Evolutionary conservation across 2,329 filamentous ascomycete genomes (phyloP).

Genomic region (Aspergillus pseudonomiae): DNA sequence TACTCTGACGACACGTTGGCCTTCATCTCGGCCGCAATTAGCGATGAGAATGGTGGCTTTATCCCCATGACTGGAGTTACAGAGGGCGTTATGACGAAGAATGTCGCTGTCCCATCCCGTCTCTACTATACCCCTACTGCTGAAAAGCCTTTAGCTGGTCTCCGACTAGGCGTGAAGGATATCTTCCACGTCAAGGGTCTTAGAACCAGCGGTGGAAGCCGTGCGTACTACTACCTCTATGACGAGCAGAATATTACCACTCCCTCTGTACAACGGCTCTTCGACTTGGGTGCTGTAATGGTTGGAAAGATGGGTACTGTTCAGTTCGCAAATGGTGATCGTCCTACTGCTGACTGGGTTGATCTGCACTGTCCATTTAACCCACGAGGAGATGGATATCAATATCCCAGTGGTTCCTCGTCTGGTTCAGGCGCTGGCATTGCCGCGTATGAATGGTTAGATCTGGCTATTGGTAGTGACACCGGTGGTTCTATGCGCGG

Average conservation of each 20-base stretch:
- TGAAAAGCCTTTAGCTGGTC: conserved; percentile 51
- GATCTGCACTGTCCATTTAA: conserved; percentile 40
- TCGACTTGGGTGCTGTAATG: conserved; percentile 53
- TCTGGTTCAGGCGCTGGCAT: conserved; percentile 26
- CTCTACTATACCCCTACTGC: conserved; percentile 59
- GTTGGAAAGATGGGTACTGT: conserved; percentile 40
- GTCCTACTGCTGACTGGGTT: too few species aligned
- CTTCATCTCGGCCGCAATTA: too few species aligned
- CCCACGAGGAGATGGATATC: conserved; percentile 41
- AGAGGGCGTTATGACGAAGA: not conserved
- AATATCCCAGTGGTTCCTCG: conserved; percentile 25
- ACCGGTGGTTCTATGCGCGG: conserved; percentile 34
- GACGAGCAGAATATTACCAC: conserved; percentile 51
- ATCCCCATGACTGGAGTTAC: conserved; percentile 20
- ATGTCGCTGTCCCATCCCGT: conserved; percentile 57
- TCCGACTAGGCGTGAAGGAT: conserved; percentile 64
- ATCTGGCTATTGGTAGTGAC: conserved; percentile 25
- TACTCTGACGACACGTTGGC: too few species aligned
- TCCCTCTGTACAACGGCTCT: conserved; percentile 47
- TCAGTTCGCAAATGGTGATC: conserved; percentile 27
- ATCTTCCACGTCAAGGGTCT: conserved; percentile 63
- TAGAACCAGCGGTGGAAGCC: conserved; percentile 59
- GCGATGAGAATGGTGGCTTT: too few species aligned
- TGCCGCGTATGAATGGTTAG: conserved; percentile 39
- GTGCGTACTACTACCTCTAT: conserved; percentile 60